Conservation (phyloP, 2,329 filamentous ascomycete species). For the Colletotrichum neosansevieriae region DNA sequence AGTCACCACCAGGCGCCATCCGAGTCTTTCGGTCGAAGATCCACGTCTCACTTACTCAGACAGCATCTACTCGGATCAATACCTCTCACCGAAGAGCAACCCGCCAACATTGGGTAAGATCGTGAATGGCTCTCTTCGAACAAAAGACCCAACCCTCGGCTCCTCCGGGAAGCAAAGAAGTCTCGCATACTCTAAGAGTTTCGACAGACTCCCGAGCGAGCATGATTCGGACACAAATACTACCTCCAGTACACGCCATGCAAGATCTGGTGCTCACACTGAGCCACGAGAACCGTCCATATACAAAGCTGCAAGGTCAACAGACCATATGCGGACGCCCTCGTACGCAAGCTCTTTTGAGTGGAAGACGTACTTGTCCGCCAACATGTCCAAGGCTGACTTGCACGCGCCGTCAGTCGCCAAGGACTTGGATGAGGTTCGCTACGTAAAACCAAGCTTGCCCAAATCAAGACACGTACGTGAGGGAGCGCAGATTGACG, state of each 20-base stretch:
- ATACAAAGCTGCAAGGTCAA: constrained; percentile 45
- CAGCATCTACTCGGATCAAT: constrained; percentile 61
- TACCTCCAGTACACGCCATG: not conserved
- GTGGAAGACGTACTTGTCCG: constrained; percentile 68
- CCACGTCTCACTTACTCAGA: constrained; percentile 56
- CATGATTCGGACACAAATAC: not conserved
- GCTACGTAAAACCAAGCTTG: constrained; percentile 42
- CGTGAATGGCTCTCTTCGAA: not conserved
- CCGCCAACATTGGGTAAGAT: not conserved
- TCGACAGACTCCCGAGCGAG: not conserved
- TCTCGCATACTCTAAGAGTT: not conserved
- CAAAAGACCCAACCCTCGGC: not conserved
- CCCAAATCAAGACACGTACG: constrained; percentile 56
- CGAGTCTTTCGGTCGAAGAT: constrained; percentile 56
- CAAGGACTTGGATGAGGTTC: constrained; percentile 20
- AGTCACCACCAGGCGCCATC: constrained; percentile 50
- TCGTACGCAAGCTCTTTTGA: constrained; percentile 62
- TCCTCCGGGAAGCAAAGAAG: too few species aligned
- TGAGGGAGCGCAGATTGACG: constrained; percentile 63
- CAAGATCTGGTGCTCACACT: not conserved
- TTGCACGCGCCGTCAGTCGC: not conserved
- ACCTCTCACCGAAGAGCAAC: not conserved
- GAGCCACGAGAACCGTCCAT: not conserved
- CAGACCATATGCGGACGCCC: constrained; percentile 47
- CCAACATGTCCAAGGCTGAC: constrained; percentile 58